Evolutionary conservation across 495 filamentous ascomycete genomes (phyloP).

Genomic region (Hypoxylon trugodes): DNA sequence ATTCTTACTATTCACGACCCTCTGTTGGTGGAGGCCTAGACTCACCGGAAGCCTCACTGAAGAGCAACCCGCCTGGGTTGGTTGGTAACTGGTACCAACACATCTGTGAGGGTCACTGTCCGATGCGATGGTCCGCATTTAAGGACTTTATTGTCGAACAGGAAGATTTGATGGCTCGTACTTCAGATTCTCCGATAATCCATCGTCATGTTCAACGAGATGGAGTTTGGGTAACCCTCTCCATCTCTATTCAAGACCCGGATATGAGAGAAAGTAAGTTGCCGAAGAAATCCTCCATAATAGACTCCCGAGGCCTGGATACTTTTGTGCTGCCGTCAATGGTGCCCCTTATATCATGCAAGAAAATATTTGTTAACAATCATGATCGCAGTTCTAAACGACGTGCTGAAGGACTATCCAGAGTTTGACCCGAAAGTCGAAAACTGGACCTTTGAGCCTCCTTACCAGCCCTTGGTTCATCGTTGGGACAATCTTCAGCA

Average conservation of each 20-base stretch:
- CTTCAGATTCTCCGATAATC: constrained; percentile 30
- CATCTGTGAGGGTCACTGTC: not conserved
- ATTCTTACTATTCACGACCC: too few relatives aligned
- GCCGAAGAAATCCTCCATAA: not conserved
- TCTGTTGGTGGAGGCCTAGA: too few relatives aligned
- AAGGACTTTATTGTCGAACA: constrained; percentile 14
- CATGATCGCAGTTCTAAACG: constrained; percentile 46
- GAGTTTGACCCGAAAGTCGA: constrained; percentile 62
- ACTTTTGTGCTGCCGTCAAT: too few relatives aligned
- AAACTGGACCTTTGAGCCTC: constrained; percentile 59
- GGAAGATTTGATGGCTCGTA: constrained; percentile 3
- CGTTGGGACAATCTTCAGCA: constrained; percentile 53
- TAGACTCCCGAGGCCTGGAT: not conserved
- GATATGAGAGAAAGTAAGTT: constrained; percentile 38
- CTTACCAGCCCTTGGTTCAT: constrained; percentile 66
- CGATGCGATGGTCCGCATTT: constrained; percentile 29
- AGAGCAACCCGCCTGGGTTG: not conserved
- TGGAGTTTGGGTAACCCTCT: constrained; percentile 33
- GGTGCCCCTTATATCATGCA: not conserved
- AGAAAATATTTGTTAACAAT: not conserved
- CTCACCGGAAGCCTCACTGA: not conserved
- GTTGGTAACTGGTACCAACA: not conserved
- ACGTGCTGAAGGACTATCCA: constrained; percentile 62
- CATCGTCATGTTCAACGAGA: constrained; percentile 17
- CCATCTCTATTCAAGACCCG: constrained; percentile 37